These are phyloP conservation scores for Tylopilus vinaceipallidus DNA, from an alignment of 768 basidiomycete genomes.

Conservation along the genomic window DNA sequence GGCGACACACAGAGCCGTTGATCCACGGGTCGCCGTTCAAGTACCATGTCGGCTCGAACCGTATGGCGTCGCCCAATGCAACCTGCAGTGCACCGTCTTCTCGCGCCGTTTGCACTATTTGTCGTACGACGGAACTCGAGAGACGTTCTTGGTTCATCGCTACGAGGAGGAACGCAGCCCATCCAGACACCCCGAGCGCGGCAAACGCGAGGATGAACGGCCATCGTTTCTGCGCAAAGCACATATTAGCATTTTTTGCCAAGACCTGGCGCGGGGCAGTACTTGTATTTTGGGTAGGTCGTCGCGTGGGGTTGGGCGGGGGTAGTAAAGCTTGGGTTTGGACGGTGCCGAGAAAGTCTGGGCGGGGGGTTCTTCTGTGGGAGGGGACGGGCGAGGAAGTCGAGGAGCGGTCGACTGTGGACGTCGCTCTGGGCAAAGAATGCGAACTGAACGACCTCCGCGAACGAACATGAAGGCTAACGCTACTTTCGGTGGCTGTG, in stretches of 20 bases:
- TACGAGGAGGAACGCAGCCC: slow-evolving; percentile 67
- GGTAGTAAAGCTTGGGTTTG: slow-evolving; percentile 44
- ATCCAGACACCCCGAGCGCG: slow-evolving; percentile 54
- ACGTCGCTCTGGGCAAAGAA: slow-evolving; percentile 9
- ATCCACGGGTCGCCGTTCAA: slow-evolving; percentile 76
- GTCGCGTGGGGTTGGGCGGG: slow-evolving; percentile 35
- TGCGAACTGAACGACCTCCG: slow-evolving; percentile 9
- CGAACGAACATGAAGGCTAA: slow-evolving; percentile 7
- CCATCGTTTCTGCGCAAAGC: slow-evolving; percentile 44
- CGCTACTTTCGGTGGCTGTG: slow-evolving; percentile 8
- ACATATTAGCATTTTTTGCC: not conserved
- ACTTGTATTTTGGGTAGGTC: slow-evolving; percentile 47
- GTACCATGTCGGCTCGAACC: slow-evolving; percentile 42
- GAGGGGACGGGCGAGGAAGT: slow-evolving; percentile 29
- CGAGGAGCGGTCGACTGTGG: slow-evolving; percentile 21
- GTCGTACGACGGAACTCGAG: slow-evolving; percentile 70
- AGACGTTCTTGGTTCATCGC: slow-evolving; percentile 78
- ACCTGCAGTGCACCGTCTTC: slow-evolving; percentile 49
- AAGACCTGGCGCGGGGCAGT: not conserved
- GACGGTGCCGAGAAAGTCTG: slow-evolving; percentile 46
- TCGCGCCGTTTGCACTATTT: slow-evolving; percentile 59
- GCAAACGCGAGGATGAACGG: slow-evolving; percentile 51
- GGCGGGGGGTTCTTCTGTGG: slow-evolving; percentile 25
- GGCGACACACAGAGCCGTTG: slow-evolving; percentile 60
- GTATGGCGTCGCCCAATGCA: slow-evolving; percentile 57